Evolutionary conservation across 1,284 basidiomycete species (phyloP).

Genomic region (Ustilago tritici): DNA sequence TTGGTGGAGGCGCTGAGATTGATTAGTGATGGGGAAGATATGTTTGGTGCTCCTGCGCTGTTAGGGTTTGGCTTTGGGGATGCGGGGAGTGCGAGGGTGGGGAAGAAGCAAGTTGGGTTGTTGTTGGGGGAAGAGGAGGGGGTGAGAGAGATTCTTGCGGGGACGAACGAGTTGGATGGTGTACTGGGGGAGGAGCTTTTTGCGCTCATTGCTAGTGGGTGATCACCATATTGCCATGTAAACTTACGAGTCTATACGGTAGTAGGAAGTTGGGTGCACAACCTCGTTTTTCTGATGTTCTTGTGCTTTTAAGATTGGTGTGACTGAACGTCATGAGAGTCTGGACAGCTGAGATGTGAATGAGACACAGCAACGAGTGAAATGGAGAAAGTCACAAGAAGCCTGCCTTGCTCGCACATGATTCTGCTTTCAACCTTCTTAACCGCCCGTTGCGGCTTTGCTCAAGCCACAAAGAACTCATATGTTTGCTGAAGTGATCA

Average conservation of each 20-base stretch:
- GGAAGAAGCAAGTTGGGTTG: constrained; percentile 42
- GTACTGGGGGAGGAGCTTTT: constrained; percentile 41
- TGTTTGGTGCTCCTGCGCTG: constrained; percentile 75
- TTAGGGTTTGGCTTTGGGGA: constrained; percentile 55
- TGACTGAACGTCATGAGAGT: too few species aligned
- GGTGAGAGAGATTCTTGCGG: constrained; percentile 41
- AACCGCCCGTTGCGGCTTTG: too few species aligned
- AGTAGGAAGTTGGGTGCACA: too few species aligned
- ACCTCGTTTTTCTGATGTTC: too few species aligned
- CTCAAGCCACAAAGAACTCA: too few species aligned
- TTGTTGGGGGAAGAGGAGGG: constrained; percentile 45
- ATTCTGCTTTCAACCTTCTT: too few species aligned
- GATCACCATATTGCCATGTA: not conserved
- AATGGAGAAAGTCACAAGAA: too few species aligned
- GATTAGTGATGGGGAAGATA: constrained; percentile 82
- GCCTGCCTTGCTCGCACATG: too few species aligned
- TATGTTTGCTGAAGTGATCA: too few species aligned
- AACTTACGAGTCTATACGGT: not conserved
- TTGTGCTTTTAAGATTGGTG: too few species aligned
- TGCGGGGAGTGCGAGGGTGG: constrained; percentile 2
- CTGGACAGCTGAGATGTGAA: too few species aligned
- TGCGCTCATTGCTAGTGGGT: constrained; percentile 41
- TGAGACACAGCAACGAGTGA: too few species aligned
- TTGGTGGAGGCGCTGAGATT: constrained; percentile 86
- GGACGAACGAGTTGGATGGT: constrained; percentile 39